phyloP scores from a whole-genome alignment of 129 eudicot species.

The Ambrosia trifida region DNA sequence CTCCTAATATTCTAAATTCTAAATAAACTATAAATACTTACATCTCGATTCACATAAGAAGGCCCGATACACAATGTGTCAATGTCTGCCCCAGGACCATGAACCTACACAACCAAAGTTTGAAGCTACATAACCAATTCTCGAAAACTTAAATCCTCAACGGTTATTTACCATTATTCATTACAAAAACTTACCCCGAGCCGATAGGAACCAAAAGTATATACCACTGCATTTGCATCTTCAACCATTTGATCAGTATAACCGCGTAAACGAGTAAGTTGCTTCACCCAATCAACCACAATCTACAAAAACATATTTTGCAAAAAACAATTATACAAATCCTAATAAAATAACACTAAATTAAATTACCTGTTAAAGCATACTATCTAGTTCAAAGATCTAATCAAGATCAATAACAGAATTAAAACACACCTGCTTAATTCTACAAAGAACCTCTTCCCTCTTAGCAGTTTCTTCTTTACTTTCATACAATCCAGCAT shows the following conservation, averaged over 20 bases:
- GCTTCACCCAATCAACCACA: slow-evolving; percentile 73
- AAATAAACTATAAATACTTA: slow-evolving; percentile 29
- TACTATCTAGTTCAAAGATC: background rate
- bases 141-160: background rate
- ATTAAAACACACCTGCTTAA: slow-evolving; percentile 49
- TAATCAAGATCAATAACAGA: background rate
- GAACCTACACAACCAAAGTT: slow-evolving; percentile 57
- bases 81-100: slow-evolving; percentile 95
- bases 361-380: background rate
- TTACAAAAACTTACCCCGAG: slow-evolving; percentile 48
- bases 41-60: slow-evolving; percentile 90
- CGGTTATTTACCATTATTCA: background rate
- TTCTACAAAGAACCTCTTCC: slow-evolving; percentile 56
- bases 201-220: slow-evolving; percentile 66
- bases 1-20: background rate
- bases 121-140: background rate
- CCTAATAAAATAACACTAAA: background rate
- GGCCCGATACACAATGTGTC: slow-evolving; percentile 93
- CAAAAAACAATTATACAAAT: background rate
- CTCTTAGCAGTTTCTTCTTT: slow-evolving; percentile 68
- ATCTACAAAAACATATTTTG: slow-evolving; percentile 23
- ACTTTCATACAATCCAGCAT: slow-evolving; percentile 70
- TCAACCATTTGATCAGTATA: slow-evolving; percentile 69
- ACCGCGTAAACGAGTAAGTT: slow-evolving; percentile 57
- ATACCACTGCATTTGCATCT: slow-evolving; percentile 59